Percentiles rank a stretch among this genome's conserved stretches.
Conservation (phyloP, 1,284 basidiomycete genomes). For the Vanrija humicola region DNA sequence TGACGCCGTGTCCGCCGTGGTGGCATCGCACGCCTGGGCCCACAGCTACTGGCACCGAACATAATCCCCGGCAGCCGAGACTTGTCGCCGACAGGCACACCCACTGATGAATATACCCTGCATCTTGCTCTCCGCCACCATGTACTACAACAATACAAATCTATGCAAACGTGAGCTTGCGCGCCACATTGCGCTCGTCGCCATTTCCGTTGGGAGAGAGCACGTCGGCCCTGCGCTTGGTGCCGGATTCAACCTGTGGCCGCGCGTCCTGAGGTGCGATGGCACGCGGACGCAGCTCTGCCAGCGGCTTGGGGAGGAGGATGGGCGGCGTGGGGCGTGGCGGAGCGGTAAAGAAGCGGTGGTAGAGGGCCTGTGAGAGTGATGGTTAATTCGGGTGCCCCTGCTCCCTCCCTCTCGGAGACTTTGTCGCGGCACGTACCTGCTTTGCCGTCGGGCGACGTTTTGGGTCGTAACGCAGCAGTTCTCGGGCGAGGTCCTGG, state of each 20-base stretch:
- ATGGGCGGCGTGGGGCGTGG: slow-evolving; percentile 43
- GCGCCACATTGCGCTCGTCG: slow-evolving; percentile 10
- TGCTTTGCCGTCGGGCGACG: slow-evolving; percentile 76
- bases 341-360: slow-evolving; percentile 41
- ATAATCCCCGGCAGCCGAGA: background rate
- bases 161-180: slow-evolving; percentile 13
- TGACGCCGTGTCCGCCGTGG: slow-evolving; percentile 5
- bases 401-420: background rate
- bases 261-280: slow-evolving; percentile 41
- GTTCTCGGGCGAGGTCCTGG: slow-evolving; percentile 73
- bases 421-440: slow-evolving; percentile 50
- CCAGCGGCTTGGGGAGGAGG: slow-evolving; percentile 43
- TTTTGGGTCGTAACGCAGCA: slow-evolving; percentile 80
- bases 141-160: slow-evolving; percentile 18
- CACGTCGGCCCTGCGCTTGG: slow-evolving; percentile 9
- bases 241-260: background rate
- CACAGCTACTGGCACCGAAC: slow-evolving; percentile 8
- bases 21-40: slow-evolving; percentile 1
- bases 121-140: slow-evolving; percentile 1
- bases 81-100: background rate
- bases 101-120: slow-evolving; percentile 1
- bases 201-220: slow-evolving; percentile 3
- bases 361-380: slow-evolving; percentile 35
- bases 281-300: slow-evolving; percentile 43
- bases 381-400: background rate